Evolutionary conservation across 148 eudicot species (phyloP).

Genomic region (Vaccinium vitisidaea): DNA sequence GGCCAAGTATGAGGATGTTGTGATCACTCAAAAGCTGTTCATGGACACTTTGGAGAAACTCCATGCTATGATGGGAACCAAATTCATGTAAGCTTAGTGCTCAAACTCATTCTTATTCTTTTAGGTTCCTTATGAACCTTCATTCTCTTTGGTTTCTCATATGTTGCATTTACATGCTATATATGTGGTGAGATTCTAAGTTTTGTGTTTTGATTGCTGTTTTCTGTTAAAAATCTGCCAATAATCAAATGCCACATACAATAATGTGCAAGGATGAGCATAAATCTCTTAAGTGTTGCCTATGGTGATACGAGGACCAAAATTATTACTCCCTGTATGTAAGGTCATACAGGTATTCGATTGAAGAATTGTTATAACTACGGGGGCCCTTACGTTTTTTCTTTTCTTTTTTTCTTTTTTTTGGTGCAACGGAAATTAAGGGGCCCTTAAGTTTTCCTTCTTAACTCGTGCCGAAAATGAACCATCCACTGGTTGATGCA

Average conservation of each 20-base stretch:
- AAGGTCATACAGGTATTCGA: not conserved
- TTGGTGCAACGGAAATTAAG: too few relatives aligned
- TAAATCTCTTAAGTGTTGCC: not conserved
- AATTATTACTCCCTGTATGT: not conserved
- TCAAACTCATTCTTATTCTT: not conserved
- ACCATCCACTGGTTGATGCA: not conserved
- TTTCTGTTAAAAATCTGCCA: not conserved
- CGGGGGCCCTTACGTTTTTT: not conserved
- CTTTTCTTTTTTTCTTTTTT: too few relatives aligned
- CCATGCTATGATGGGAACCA: conserved; percentile 80
- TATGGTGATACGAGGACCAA: not conserved
- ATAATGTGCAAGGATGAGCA: conserved; percentile 2
- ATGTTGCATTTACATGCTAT: not conserved
- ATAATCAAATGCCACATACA: not conserved
- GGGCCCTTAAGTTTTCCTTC: not conserved
- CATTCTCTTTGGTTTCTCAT: not conserved
- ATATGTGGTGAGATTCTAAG: not conserved
- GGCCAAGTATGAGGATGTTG: conserved; percentile 72
- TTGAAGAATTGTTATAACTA: not conserved
- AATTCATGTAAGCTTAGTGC: conserved; percentile 61
- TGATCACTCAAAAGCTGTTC: conserved; percentile 51
- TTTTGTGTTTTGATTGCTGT: not conserved
- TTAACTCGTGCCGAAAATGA: not conserved
- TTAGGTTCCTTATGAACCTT: not conserved
- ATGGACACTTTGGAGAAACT: conserved; percentile 71